These are phyloP conservation scores for Circinella umbellata DNA, from an alignment of 371 early-diverging fungal genomes.

Conservation along the genomic window DNA sequence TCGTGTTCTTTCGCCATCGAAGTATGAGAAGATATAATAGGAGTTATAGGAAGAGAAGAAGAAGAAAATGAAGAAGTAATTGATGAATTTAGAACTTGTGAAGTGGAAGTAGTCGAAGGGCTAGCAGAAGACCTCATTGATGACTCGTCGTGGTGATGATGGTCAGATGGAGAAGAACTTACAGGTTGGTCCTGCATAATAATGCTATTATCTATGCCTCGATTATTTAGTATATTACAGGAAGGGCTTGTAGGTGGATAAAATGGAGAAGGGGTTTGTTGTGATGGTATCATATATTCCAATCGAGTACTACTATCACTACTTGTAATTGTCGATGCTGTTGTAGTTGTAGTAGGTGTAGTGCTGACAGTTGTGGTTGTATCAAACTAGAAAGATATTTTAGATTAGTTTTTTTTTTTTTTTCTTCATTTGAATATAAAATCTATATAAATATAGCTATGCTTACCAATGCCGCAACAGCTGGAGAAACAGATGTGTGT, in stretches of 20 bases:
- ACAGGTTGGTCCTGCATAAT: background rate
- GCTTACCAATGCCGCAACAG: slow-evolving; percentile 6
- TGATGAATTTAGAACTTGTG: background rate
- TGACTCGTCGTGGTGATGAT: background rate
- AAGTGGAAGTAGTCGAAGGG: background rate
- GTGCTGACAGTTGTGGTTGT: background rate
- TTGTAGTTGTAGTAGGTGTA: background rate
- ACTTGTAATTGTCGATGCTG: background rate
- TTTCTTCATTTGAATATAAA: background rate
- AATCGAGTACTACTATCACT: background rate
- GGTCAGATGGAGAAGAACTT: background rate
- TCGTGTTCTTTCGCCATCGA: no score
- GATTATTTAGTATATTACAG: background rate
- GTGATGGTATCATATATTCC: background rate
- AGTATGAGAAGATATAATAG: background rate
- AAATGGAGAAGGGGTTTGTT: background rate
- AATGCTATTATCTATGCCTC: background rate
- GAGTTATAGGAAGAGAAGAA: background rate
- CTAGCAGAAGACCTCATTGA: background rate
- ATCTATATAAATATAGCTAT: background rate
- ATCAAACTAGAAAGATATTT: slow-evolving; percentile 1
- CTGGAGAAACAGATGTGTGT: background rate
- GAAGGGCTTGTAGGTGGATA: slow-evolving; percentile 15
- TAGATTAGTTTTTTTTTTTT: background rate
- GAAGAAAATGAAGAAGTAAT: no score